phyloP scores from a whole-genome alignment of 2,329 filamentous ascomycete genomes.

The Sporothrix globosa region DNA sequence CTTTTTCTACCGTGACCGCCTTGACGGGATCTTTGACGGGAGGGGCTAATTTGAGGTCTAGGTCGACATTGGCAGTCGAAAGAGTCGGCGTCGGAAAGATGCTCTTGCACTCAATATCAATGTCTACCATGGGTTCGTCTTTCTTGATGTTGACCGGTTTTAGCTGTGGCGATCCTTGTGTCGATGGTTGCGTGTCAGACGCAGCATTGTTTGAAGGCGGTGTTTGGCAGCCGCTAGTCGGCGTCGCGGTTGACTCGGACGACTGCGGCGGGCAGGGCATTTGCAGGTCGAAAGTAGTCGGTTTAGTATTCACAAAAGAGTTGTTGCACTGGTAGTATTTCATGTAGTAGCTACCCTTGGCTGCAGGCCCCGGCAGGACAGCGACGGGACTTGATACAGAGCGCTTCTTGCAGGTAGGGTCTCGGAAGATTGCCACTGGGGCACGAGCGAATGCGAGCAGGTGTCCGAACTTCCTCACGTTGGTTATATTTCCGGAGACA shows the following conservation, averaged over 20 bases:
- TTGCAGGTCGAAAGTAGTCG: not conserved
- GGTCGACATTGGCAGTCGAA: not conserved
- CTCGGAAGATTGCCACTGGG: constrained; percentile 13
- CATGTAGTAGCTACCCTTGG: constrained; percentile 25
- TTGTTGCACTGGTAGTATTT: constrained; percentile 14
- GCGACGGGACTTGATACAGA: constrained; percentile 22
- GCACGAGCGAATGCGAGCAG: constrained; percentile 6
- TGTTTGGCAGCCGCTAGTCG: constrained; percentile 35
- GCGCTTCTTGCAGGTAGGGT: constrained; percentile 28
- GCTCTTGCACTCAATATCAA: not conserved
- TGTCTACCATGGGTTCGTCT: not conserved
- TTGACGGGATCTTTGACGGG: constrained; percentile 7
- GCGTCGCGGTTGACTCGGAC: constrained; percentile 9
- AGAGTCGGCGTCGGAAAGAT: constrained; percentile 1
- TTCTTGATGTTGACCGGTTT: not conserved
- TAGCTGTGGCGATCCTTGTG: constrained; percentile 9
- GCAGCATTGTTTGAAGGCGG: constrained; percentile 31
- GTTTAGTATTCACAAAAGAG: not conserved
- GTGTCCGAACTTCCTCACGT: not conserved
- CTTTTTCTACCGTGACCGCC: not conserved
- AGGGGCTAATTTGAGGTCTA: not conserved
- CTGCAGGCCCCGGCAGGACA: not conserved
- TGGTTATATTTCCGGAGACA: not conserved
- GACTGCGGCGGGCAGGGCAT: not conserved
- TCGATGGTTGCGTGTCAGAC: constrained; percentile 27